These are phyloP conservation scores for Microcyclospora pomicola DNA, from an alignment of 2,329 filamentous ascomycete species.

Conservation along the genomic window DNA sequence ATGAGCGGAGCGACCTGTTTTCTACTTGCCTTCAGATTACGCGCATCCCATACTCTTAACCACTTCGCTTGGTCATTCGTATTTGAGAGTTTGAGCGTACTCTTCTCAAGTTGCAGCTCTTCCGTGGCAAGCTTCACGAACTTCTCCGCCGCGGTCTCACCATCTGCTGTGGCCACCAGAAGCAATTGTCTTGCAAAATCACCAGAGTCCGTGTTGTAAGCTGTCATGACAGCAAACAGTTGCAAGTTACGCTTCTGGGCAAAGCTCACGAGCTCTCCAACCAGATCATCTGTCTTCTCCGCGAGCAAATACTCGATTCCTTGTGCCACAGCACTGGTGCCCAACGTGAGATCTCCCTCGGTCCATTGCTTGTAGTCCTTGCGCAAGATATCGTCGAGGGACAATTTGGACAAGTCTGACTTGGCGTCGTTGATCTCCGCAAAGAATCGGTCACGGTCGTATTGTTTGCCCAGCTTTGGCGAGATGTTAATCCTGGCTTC, in stretches of 20 bases:
- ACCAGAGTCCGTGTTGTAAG: conserved; percentile 38
- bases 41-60: conserved; percentile 54
- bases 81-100: conserved; percentile 31
- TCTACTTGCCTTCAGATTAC: conserved; percentile 43
- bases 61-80: conserved; percentile 24
- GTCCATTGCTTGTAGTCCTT: conserved; percentile 81
- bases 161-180: conserved; percentile 43
- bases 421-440: conserved; percentile 49
- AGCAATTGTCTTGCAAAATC: conserved; percentile 54
- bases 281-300: conserved; percentile 40
- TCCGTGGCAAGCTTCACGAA: conserved; percentile 39
- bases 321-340: conserved; percentile 54
- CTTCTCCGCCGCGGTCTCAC: conserved; percentile 38
- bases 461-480: conserved; percentile 26
- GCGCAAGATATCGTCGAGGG: conserved; percentile 52
- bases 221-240: conserved; percentile 56
- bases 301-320: conserved; percentile 45
- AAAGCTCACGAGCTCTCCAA: conserved; percentile 39
- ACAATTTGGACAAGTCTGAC: conserved; percentile 48
- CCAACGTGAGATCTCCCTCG: conserved; percentile 42
- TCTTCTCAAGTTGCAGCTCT: conserved; percentile 43
- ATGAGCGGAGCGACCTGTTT: conserved; percentile 50
- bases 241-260: conserved; percentile 45
- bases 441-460: conserved; percentile 44
- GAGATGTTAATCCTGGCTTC: conserved; percentile 38